Conservation (phyloP, 2,329 filamentous ascomycete species). For the Colletotrichum eleusines region DNA sequence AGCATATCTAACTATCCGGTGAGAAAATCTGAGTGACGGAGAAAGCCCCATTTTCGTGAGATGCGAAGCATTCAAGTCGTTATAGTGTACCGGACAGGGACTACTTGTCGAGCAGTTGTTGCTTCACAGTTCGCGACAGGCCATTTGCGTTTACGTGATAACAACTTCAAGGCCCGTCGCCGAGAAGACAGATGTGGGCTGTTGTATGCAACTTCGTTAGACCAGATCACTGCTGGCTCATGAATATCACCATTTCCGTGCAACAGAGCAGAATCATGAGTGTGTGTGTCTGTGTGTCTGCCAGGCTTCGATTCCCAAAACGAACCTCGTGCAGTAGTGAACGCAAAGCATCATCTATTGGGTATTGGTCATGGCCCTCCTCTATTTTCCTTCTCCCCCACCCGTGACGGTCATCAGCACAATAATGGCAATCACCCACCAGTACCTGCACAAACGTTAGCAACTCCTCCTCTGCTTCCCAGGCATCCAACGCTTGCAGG, state of each 20-base stretch:
- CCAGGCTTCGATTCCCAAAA: too few relatives aligned
- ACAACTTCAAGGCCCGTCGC: background rate
- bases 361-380: slow-evolving; percentile 21
- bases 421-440: slow-evolving; percentile 71
- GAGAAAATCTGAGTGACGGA: background rate
- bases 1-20: background rate
- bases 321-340: background rate
- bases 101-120: background rate
- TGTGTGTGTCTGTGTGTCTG: background rate
- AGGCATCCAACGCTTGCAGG: background rate
- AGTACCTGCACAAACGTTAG: slow-evolving; percentile 66
- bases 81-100: background rate
- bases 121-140: too few relatives aligned
- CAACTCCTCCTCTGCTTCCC: slow-evolving; percentile 26
- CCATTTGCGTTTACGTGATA: background rate
- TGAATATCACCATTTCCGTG: background rate
- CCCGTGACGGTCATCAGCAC: slow-evolving; percentile 66
- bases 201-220: too few relatives aligned
- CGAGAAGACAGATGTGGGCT: background rate
- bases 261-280: background rate
- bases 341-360: slow-evolving; percentile 18
- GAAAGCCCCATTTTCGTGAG: too few relatives aligned
- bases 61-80: background rate
- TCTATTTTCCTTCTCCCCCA: slow-evolving; percentile 66
- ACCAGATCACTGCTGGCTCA: background rate